Conservation (phyloP, 495 filamentous ascomycete species). For the Melanomma pulvis-pyrius region DNA sequence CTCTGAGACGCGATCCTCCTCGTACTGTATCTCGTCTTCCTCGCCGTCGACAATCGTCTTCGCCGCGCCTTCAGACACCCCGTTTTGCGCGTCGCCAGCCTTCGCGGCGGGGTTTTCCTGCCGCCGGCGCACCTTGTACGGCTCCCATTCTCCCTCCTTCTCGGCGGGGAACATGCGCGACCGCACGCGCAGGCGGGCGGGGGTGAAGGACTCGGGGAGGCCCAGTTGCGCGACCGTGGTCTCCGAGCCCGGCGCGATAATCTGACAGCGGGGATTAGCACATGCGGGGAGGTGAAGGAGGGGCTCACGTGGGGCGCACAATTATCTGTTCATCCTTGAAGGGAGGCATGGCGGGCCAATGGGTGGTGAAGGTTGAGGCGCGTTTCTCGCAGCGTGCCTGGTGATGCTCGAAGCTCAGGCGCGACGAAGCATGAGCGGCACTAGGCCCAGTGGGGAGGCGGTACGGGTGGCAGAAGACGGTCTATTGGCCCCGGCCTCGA, state of each 20-base stretch:
- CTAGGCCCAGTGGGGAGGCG: background rate
- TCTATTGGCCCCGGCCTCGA: background rate
- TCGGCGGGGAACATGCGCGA: conserved; percentile 93
- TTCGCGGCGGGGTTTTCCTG: conserved; percentile 35
- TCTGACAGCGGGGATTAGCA: conserved; percentile 49
- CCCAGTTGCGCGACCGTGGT: conserved; percentile 93
- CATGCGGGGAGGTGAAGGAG: conserved; percentile 1
- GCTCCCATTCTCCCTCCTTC: conserved; percentile 78
- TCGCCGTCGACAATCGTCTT: conserved; percentile 28
- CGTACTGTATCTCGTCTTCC: conserved; percentile 58
- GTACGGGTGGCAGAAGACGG: background rate
- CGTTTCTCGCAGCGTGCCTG: conserved; percentile 11
- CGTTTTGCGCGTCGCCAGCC: conserved; percentile 27
- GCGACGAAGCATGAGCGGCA: background rate
- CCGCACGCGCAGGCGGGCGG: conserved; percentile 75
- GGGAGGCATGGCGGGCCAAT: conserved; percentile 59
- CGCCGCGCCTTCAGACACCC: background rate
- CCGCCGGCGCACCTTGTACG: conserved; percentile 75
- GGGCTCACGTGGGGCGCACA: conserved; percentile 49
- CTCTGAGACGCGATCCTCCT: conserved; percentile 83
- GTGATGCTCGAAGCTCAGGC: conserved; percentile 1
- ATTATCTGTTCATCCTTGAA: conserved; percentile 80
- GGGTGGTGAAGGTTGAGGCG: conserved; percentile 13
- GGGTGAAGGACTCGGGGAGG: conserved; percentile 86
- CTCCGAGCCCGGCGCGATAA: conserved; percentile 93